These are phyloP conservation scores for Termitomyces sp. DNA, from an alignment of 768 basidiomycete genomes.

Conservation along the genomic window DNA sequence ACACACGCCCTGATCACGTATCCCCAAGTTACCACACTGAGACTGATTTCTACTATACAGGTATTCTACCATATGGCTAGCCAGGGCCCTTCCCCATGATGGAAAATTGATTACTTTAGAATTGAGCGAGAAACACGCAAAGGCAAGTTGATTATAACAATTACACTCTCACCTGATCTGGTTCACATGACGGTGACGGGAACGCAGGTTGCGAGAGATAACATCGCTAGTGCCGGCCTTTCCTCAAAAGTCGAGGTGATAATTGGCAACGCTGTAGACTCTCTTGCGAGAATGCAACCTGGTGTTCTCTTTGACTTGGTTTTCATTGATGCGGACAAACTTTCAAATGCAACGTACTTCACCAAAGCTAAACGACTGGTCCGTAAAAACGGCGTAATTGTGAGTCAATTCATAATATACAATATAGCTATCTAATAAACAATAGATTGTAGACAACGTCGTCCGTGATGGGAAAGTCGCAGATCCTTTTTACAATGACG, in stretches of 20 bases:
- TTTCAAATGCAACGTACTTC: constrained; percentile 49
- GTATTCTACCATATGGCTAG: constrained; percentile 41
- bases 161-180: not conserved
- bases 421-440: not conserved
- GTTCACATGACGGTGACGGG: not conserved
- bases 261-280: constrained; percentile 46
- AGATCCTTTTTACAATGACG: constrained; percentile 28
- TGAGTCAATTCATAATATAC: constrained; percentile 20
- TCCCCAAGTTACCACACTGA: not conserved
- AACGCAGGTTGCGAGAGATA: constrained; percentile 49
- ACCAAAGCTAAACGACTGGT: constrained; percentile 55
- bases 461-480: constrained; percentile 44
- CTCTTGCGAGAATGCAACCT: constrained; percentile 40
- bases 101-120: constrained; percentile 47
- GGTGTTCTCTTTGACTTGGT: constrained; percentile 54
- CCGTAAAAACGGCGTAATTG: constrained; percentile 55
- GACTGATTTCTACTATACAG: constrained; percentile 14
- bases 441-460: constrained; percentile 57
- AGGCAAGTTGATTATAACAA: constrained; percentile 22
- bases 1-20: not conserved
- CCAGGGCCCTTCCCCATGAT: constrained; percentile 40
- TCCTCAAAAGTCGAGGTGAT: constrained; percentile 41
- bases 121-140: constrained; percentile 36
- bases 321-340: constrained; percentile 73
- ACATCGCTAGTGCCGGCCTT: constrained; percentile 50